Evolutionary conservation across 306 rosid species (phyloP).

Genomic region (Arachis stenosperma): DNA sequence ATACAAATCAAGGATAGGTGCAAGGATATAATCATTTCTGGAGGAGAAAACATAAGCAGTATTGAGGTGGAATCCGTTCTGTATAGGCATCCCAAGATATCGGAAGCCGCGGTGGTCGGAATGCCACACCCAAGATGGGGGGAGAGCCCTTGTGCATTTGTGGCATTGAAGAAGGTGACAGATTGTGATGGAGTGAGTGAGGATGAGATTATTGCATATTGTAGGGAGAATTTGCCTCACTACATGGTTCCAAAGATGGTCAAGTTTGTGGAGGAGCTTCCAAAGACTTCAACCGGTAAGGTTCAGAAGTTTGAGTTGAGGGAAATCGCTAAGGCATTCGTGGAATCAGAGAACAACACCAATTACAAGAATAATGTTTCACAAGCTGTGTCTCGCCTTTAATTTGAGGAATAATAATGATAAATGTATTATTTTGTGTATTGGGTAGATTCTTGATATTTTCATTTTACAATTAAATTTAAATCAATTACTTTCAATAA

Average conservation of each 20-base stretch:
- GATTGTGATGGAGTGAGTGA: slow-evolving; percentile 15
- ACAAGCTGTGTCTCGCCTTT: slow-evolving; percentile 53
- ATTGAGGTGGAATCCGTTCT: slow-evolving; percentile 62
- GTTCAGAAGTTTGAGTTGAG: slow-evolving; percentile 41
- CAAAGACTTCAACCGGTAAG: slow-evolving; percentile 45
- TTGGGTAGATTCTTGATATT: too few relatives aligned
- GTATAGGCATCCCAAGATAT: slow-evolving; percentile 56
- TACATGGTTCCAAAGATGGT: slow-evolving; percentile 44
- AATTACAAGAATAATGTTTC: not conserved
- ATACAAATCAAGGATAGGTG: slow-evolving; percentile 72
- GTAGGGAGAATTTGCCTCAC: slow-evolving; percentile 30
- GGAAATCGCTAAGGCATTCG: slow-evolving; percentile 6
- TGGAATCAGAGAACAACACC: not conserved
- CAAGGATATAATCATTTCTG: slow-evolving; percentile 73
- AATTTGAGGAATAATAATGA: not conserved
- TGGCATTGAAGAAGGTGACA: slow-evolving; percentile 29
- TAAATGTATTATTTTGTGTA: too few relatives aligned
- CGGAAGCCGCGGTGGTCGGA: slow-evolving; percentile 74
- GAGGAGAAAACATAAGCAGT: slow-evolving; percentile 76
- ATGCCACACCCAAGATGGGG: slow-evolving; percentile 78
- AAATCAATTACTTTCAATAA: too few relatives aligned
- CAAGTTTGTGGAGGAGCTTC: slow-evolving; percentile 36
- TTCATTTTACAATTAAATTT: too few relatives aligned
- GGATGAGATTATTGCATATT: slow-evolving; percentile 11
- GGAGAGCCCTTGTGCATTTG: slow-evolving; percentile 74